Percentiles rank a stretch among this genome's conserved stretches.
Evolutionary conservation across 176 grass and related monocot species (phyloP).

Genomic region (Sorghum bicolor): Sorghum_bicolor_NCBIv3 NC_012873.2:57644501-57645000

Average conservation of each 20-base stretch:
- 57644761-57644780: conserved; percentile 62
- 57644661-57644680: background rate
- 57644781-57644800: conserved; percentile 59
- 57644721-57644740: conserved; percentile 83
- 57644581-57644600: background rate
- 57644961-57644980: background rate
- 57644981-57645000: conserved; percentile 27
- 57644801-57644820: conserved; percentile 63
- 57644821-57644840: background rate
- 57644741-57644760: conserved; percentile 68
- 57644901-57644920: conserved; percentile 47
- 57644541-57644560: conserved; percentile 56
- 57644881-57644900: conserved; percentile 25
- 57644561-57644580: conserved; percentile 57
- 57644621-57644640: background rate
- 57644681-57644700: background rate
- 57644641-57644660: background rate
- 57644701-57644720: conserved; percentile 54
- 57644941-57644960: background rate
- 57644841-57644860: background rate
- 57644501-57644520: conserved; percentile 82
- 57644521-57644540: conserved; percentile 64
- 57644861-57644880: conserved; percentile 10
- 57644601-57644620: background rate
- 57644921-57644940: background rate